Conservation (phyloP, 495 filamentous ascomycete genomes). For the Corynascus novoguineensis region DNA sequence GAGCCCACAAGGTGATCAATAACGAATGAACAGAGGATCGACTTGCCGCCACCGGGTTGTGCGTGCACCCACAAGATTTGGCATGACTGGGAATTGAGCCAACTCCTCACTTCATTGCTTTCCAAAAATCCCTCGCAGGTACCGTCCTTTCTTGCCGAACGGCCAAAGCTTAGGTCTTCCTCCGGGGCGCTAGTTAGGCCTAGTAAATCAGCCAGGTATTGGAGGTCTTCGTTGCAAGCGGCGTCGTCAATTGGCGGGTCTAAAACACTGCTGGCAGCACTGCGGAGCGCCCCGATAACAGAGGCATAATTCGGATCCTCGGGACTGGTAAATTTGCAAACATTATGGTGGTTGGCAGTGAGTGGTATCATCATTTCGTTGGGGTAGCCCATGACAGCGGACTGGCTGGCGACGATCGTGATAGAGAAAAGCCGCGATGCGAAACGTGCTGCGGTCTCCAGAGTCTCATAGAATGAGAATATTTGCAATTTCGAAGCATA, state of each 20-base stretch:
- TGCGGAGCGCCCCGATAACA: constrained; percentile 22
- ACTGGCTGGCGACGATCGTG: constrained; percentile 37
- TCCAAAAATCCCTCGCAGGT: constrained; percentile 19
- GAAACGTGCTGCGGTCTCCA: constrained; percentile 22
- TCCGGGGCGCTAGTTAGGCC: neutral
- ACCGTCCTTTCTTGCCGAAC: constrained; percentile 1
- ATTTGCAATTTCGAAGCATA: constrained; percentile 29
- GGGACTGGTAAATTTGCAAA: constrained; percentile 40
- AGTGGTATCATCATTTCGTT: constrained; percentile 33
- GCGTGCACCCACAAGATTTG: constrained; percentile 26
- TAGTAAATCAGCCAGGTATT: neutral
- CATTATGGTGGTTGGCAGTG: constrained; percentile 40
- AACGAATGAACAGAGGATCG: constrained; percentile 21
- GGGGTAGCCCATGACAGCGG: constrained; percentile 38
- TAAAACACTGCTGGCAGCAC: neutral
- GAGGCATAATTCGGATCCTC: constrained; percentile 38
- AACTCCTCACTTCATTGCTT: constrained; percentile 14
- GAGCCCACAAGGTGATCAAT: constrained; percentile 18
- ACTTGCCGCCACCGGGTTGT: constrained; percentile 25
- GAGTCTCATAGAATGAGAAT: constrained; percentile 39
- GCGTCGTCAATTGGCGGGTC: neutral
- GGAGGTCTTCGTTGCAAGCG: neutral
- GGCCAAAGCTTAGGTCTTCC: constrained; percentile 22
- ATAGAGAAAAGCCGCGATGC: constrained; percentile 15
- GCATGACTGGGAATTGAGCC: constrained; percentile 1